Evolutionary conservation across 306 rosid genomes (phyloP), one percentile per base, ranked within the genome.

Genomic region (Cyamopsis tetragonoloba): DNA sequence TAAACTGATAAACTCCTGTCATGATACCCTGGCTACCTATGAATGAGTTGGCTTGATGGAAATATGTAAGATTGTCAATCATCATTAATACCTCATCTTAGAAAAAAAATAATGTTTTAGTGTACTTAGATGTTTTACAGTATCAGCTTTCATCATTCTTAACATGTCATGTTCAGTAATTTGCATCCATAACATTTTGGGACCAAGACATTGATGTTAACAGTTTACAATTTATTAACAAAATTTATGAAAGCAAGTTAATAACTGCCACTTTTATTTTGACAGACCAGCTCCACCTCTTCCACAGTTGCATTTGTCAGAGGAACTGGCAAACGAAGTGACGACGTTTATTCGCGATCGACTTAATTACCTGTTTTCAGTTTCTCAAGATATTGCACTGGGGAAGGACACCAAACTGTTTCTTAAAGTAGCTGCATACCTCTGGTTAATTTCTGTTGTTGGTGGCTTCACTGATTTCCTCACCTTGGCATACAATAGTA

Each of bases 231-330:
- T 28, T 34, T 17, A 58, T 78, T 51, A 50, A 22, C 32, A 72
- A 20, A 28, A 43, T 15, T 27, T 48, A 60, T 47, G 43, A 27
- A 64, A 49, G 1, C 23, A 35, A 1, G 3, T 44, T 43, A 27
- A 44, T n/a, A n/a, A 6, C 39, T 72, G 15, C 26, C 51, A 13
- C 39, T 34, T 76, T 70, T 61, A 17, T 68, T 80, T 72, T 72
- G 76, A 67, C 87, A 95, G 99, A 70, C 99, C 97, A 1, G 86
- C 99, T 57, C 99, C 96, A 48, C 97, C 97, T 58, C 88, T 95
- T 58, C 99, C 99, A 7, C 78, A 80, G 35, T 70, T 95, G 82
- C 85, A 86, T 68, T 71, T 95, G 8, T 82, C 97, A 46, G 95
- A 95, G 73, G 99, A 90, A 85, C 79, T 79, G 79, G 95, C 82